Evolutionary conservation across 2,329 filamentous ascomycete genomes (phyloP), one percentile per base, ranked within the genome.

Genomic region (Epicoccum nigrum): DNA sequence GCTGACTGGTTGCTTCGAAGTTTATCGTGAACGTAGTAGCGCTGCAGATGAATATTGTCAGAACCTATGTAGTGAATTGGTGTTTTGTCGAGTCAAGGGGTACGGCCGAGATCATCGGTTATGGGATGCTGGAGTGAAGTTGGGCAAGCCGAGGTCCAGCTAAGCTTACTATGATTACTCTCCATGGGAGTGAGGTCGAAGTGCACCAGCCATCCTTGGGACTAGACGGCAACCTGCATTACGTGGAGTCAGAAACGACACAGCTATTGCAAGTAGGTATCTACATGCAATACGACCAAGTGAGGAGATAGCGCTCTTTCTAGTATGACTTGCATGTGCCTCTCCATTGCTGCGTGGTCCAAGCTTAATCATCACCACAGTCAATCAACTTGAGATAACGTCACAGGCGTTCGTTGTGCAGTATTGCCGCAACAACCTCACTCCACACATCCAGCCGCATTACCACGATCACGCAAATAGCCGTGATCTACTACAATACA

Each of bases 331-430:
- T 37, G 28, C 49, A 44, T 44, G 32, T 47, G 49, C 28, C 27
- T n/a, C n/a, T 27, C 32, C 20, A 17, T 15, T 27, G 17, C 5
- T 16, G 12, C 4, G 25, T 44, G 42, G 41, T 12, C 53, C 27
- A 34, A 51, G 35, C 23, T 39, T 30, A 53, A 50, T 51, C 48
- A 19, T 8, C 35, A 46, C 47, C 44, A 48, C 56, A 54, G 52
- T 55, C 54, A 62, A 58, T 65, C 58, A 58, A 42, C 40, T 33
- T 51, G 46, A 63, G 54, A 62, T 63, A 61, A 62, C 55, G 49
- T 60, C 51, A 54, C 45, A 40, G 19, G 45, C 25, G 35, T 38
- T 23, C 11, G 23, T 25, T 25, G 23, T 25, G 23, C 23, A 30
- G 20, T n/a, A n/a, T 16, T 30, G 21, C 21, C 11, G 35, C 20